These are phyloP conservation scores for Panicum virgatum DNA, from an alignment of 202 grass and related monocot genomes.

Conservation along the genomic window DNA sequence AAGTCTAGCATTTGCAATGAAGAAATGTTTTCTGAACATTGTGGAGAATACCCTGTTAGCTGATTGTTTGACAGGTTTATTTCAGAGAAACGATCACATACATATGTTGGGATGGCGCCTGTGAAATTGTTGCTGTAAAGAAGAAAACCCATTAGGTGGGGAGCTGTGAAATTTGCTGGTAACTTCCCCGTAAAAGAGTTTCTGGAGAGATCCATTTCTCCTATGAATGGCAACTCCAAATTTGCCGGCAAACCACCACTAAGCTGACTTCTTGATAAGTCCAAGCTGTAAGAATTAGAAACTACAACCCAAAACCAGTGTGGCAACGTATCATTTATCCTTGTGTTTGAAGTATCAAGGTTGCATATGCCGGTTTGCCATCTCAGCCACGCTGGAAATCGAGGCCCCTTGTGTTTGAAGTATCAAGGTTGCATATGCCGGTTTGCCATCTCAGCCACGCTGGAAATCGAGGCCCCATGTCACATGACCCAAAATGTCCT, in stretches of 20 bases:
- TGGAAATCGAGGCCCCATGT: conserved; percentile 38
- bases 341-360: conserved; percentile 11
- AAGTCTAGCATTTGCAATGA: conserved; percentile 18
- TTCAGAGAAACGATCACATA: not conserved
- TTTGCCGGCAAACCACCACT: not conserved
- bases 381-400: conserved; percentile 42
- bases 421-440: not conserved
- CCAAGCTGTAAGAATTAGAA: rapidly evolving
- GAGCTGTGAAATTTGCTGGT: not conserved
- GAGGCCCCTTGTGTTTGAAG: conserved; percentile 24
- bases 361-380: not conserved
- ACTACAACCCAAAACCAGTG: conserved; percentile 39
- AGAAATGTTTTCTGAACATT: not conserved
- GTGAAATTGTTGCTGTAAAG: not conserved
- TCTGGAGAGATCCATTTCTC: not conserved
- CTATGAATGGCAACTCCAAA: not conserved
- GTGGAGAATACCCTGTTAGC: not conserved
- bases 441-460: conserved; percentile 17
- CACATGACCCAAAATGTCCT: not conserved
- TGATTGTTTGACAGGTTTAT: conserved; percentile 49
- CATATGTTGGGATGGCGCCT: not conserved
- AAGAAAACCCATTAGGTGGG: rapidly evolving
- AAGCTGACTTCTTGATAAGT: conserved; percentile 41
- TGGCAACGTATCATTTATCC: conserved; percentile 38
- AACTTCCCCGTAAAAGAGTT: conserved; percentile 4